Percentiles rank a stretch among this genome's conserved stretches.
Evolutionary conservation across 257 asterid species (phyloP).

Genomic region (Orobanche coerulescens): DNA sequence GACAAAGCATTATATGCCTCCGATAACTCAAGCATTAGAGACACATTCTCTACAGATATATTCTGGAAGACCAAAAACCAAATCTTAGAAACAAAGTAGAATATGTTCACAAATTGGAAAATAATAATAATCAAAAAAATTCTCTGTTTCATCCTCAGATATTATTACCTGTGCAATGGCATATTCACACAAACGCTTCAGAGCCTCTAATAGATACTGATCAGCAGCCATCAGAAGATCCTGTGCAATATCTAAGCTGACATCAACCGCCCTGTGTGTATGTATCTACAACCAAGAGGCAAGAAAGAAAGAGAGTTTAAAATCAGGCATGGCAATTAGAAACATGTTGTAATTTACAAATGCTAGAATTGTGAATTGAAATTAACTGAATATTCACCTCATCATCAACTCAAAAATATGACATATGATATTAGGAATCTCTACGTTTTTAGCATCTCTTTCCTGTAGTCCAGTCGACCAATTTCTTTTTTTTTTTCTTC

Average conservation of each 20-base stretch:
- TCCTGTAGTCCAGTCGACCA: slow-evolving; percentile 43
- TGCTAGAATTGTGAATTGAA: not conserved
- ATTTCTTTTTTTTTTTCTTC: no score
- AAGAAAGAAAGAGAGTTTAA: not conserved
- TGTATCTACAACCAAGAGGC: slow-evolving; percentile 62
- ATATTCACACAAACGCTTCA: slow-evolving; percentile 85
- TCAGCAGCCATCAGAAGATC: slow-evolving; percentile 93
- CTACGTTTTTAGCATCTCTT: slow-evolving; percentile 90
- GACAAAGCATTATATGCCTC: slow-evolving; percentile 81
- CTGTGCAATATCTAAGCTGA: slow-evolving; percentile 70
- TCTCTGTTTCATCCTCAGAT: not conserved
- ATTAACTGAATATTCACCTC: slow-evolving; percentile 43
- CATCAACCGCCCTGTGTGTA: slow-evolving; percentile 88
- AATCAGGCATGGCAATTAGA: not conserved
- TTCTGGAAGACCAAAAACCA: slow-evolving; percentile 21
- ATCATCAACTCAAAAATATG: slow-evolving; percentile 93
- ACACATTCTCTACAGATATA: no score
- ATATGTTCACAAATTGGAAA: no score
- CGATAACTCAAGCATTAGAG: slow-evolving; percentile 80
- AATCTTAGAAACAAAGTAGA: slow-evolving; percentile 19
- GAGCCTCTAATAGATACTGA: slow-evolving; percentile 94
- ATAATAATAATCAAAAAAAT: no score
- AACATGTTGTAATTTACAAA: not conserved
- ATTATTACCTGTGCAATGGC: slow-evolving; percentile 84
- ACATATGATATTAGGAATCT: slow-evolving; percentile 92